phyloP scores from a whole-genome alignment of 2,329 filamentous ascomycete species.

The Aspergillus sp. region DNA sequence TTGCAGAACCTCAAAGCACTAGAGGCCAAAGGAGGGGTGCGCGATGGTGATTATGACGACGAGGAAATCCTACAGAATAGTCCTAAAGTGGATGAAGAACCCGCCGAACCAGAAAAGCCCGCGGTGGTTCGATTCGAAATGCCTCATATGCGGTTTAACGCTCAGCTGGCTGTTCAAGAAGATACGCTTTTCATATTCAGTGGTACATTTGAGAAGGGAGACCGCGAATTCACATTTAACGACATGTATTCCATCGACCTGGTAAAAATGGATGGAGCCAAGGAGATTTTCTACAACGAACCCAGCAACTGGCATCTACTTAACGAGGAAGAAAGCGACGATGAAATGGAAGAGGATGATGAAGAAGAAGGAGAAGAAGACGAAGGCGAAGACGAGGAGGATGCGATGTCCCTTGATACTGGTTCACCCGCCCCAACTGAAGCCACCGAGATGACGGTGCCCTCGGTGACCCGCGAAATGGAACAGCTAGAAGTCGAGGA shows the following conservation, averaged over 20 bases:
- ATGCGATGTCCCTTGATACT: constrained; percentile 46
- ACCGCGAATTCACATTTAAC: constrained; percentile 93
- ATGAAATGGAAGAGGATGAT: constrained; percentile 49
- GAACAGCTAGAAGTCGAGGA: constrained; percentile 41
- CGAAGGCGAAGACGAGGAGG: constrained; percentile 45
- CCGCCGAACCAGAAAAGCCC: constrained; percentile 54
- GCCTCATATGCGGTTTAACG: constrained; percentile 88
- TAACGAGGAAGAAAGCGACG: constrained; percentile 60
- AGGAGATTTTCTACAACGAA: constrained; percentile 83
- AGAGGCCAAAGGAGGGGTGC: constrained; percentile 69
- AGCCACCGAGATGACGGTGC: constrained; percentile 37
- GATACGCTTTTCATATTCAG: constrained; percentile 93
- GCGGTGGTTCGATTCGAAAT: constrained; percentile 74
- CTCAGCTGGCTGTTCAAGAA: constrained; percentile 84
- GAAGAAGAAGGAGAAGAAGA: constrained; percentile 45
- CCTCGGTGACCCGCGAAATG: constrained; percentile 37
- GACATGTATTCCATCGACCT: constrained; percentile 91
- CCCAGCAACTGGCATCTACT: constrained; percentile 79
- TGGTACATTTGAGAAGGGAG: constrained; percentile 91
- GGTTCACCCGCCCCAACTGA: constrained; percentile 39
- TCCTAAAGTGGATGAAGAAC: constrained; percentile 56
- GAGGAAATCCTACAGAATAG: constrained; percentile 32
- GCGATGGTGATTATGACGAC: constrained; percentile 47
- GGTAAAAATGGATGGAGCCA: constrained; percentile 92
- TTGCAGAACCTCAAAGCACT: constrained; percentile 82